phyloP scores from a whole-genome alignment of 2,329 filamentous ascomycete species.

The Phaeosphaeriaceae sp. region DNA sequence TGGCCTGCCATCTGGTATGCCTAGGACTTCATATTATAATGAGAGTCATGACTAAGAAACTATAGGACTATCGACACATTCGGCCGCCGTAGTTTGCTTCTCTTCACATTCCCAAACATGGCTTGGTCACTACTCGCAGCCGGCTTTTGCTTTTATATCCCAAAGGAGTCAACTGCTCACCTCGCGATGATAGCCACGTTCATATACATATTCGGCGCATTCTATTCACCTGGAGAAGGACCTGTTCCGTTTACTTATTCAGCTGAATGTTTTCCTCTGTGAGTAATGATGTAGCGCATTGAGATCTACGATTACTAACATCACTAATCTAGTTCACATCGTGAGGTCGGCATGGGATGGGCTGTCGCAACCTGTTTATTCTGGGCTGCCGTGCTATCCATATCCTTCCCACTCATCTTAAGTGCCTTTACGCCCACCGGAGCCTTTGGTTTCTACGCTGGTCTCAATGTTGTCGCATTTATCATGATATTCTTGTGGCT shows the following conservation, averaged over 20 bases:
- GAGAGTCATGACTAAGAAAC: not conserved
- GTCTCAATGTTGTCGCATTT: constrained; percentile 1
- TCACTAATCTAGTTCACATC: not conserved
- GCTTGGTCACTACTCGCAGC: constrained; percentile 1
- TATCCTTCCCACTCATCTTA: not conserved
- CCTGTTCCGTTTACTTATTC: constrained; percentile 5
- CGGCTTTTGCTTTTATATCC: constrained; percentile 1
- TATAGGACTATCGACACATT: constrained; percentile 4
- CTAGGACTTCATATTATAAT: too few relatives aligned
- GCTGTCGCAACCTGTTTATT: constrained; percentile 1
- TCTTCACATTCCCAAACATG: constrained; percentile 2
- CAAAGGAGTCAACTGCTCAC: not conserved
- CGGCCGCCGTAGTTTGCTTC: constrained; percentile 1
- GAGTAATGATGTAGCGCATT: too few relatives aligned
- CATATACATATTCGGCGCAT: constrained; percentile 5
- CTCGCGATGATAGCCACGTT: not conserved
- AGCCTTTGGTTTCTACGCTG: not conserved
- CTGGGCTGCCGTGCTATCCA: not conserved
- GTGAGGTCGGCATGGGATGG: constrained; percentile 2
- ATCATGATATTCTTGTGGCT: constrained; percentile 5
- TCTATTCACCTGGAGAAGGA: constrained; percentile 4
- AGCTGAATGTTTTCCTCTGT: constrained; percentile 2
- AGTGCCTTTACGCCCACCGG: not conserved
- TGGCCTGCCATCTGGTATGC: not conserved
- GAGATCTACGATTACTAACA: too few relatives aligned